phyloP scores from a whole-genome alignment of 495 filamentous ascomycete genomes.

The Aspergillus olivimuriae region DNA sequence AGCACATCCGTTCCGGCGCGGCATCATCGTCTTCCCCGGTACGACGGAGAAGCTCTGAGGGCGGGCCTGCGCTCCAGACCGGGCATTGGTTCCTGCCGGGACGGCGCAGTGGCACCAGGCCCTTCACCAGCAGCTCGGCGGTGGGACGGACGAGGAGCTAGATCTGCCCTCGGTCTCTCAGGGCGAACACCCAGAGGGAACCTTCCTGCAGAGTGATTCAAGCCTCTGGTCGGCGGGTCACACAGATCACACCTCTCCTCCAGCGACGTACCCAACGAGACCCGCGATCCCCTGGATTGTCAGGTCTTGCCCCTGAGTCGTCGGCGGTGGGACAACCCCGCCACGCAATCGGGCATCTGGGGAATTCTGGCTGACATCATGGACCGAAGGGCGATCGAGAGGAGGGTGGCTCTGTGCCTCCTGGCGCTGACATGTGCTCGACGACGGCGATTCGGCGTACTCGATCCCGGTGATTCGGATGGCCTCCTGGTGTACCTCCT shows the following conservation, averaged over 20 bases:
- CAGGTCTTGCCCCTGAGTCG: too few relatives aligned
- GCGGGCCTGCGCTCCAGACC: background rate
- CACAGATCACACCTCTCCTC: too few relatives aligned
- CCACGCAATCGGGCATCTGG: background rate
- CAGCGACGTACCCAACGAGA: too few relatives aligned
- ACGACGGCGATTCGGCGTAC: too few relatives aligned
- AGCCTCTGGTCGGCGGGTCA: too few relatives aligned
- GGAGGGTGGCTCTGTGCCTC: too few relatives aligned
- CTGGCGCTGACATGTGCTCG: too few relatives aligned
- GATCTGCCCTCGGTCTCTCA: constrained; percentile 1
- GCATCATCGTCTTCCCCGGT: background rate
- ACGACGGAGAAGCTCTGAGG: background rate
- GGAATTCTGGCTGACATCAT: background rate
- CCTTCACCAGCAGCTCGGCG: background rate
- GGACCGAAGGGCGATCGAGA: background rate
- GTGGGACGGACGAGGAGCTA: background rate
- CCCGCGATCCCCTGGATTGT: too few relatives aligned
- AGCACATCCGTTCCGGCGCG: background rate
- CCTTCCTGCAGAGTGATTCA: too few relatives aligned
- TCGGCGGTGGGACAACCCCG: too few relatives aligned
- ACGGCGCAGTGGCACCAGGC: background rate
- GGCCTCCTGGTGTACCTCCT: too few relatives aligned
- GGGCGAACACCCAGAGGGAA: constrained; percentile 1
- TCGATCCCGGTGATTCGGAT: too few relatives aligned
- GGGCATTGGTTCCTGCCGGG: constrained; percentile 4